Base-by-base conservation (phyloP, 78 protist genomes). In the Isochrysis galbana region DNA sequence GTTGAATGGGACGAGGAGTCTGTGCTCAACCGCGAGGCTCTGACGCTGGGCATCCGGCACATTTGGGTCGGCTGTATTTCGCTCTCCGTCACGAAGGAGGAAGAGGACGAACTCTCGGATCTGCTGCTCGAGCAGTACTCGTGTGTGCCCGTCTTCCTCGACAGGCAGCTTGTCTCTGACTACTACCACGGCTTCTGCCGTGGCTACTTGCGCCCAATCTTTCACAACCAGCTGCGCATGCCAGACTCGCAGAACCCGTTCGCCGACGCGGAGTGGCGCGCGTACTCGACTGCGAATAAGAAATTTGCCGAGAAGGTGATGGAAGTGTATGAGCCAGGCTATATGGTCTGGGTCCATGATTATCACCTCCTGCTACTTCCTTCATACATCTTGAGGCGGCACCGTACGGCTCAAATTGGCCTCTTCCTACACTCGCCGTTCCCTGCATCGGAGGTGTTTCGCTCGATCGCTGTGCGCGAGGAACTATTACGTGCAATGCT, bases 371-470 rank as follows among this genome's bases (percentile, higher is more conserved):
- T 80, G 29, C 88, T 80, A 22, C 55, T 80, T 25, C 88, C 88
- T 19, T 36, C 32, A 2, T 51, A 11, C 74, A 0, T 86, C 22
- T 45, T 34, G 32, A 42, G 74, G n/a, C 70, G 74, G 22, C 45
- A 34, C 88, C 86, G 46, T 23, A 47, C 74, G 10, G 89, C 84
- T 14, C 45, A 34, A n/a, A 94, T 97, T 46, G 98, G 97, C 1
- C 96, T 96, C 92, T 97, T 97, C 92, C 80, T 97, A n/a, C 98
- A 97, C 91, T 95, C 95, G 83, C 98, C 98, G 44, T 97, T 94
- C 92, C 98, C 98, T 38, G 89, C 97, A 17, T 91, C 96, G 23
- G 98, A 97, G 77, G 72, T 97, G n/a, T 97, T 92, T 83, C 87
- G 97, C 25, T 88, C 90, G 25, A 84, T 97, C 46, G 98, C 98